phyloP scores from a whole-genome alignment of 768 basidiomycete genomes.

The Chalciporus piperatus region DNA sequence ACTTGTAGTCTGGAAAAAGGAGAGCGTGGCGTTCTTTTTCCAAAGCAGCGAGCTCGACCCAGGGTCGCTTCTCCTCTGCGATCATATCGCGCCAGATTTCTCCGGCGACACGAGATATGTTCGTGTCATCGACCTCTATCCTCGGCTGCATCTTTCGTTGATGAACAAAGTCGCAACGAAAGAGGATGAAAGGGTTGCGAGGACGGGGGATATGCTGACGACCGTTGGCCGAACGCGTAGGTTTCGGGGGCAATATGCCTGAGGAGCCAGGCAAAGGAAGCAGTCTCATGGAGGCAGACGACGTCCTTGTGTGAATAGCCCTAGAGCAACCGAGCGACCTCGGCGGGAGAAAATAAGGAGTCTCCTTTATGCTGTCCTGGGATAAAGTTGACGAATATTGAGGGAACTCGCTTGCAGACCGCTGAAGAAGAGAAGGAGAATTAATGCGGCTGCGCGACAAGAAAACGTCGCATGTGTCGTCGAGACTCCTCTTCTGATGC shows the following conservation, averaged over 20 bases:
- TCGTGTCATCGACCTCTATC: conserved; percentile 64
- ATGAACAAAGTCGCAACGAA: conserved; percentile 69
- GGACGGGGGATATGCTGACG: conserved; percentile 63
- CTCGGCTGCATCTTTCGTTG: conserved; percentile 53
- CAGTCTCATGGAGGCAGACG: conserved; percentile 5
- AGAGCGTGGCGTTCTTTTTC: conserved; percentile 45
- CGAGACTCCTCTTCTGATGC: conserved; percentile 28
- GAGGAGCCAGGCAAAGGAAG: conserved; percentile 29
- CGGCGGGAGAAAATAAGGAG: conserved; percentile 10
- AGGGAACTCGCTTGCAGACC: conserved; percentile 9
- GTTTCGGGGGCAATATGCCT: conserved; percentile 14
- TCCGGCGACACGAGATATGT: conserved; percentile 66
- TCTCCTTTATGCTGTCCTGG: conserved; percentile 7
- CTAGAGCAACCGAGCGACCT: conserved; percentile 6
- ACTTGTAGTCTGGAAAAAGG: conserved; percentile 45
- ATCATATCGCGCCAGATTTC: conserved; percentile 62
- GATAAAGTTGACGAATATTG: conserved; percentile 3
- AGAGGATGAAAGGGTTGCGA: conserved; percentile 78
- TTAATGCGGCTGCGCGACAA: conserved; percentile 20
- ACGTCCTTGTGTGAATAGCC: neutral
- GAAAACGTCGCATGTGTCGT: conserved; percentile 30
- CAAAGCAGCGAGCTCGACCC: conserved; percentile 47
- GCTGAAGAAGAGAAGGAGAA: conserved; percentile 7
- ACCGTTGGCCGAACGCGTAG: conserved; percentile 15
- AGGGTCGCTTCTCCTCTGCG: conserved; percentile 42